phyloP scores from a whole-genome alignment of 2,329 filamentous ascomycete genomes.

The Fusarium buharicum region DNA sequence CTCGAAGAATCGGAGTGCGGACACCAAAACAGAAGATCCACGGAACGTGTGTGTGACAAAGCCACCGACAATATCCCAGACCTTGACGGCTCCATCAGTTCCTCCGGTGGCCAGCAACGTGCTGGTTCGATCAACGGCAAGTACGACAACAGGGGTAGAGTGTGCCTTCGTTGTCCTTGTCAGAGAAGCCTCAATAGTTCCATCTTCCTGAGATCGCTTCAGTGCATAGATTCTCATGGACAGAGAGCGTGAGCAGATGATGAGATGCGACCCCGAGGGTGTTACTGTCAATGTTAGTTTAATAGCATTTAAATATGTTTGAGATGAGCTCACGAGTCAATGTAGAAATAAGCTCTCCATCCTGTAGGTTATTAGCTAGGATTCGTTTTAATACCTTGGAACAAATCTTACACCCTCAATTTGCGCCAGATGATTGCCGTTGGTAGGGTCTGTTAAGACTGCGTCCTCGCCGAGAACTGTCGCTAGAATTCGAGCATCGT shows the following conservation, averaged over 20 bases:
- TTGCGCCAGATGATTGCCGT: conserved; percentile 81
- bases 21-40: conserved; percentile 90
- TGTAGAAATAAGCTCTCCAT: conserved; percentile 83
- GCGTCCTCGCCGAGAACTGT: conserved; percentile 93
- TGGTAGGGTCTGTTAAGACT: conserved; percentile 84
- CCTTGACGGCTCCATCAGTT: conserved; percentile 92
- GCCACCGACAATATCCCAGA: conserved; percentile 93
- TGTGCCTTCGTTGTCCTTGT: conserved; percentile 89
- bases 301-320: not conserved
- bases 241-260: conserved; percentile 93
- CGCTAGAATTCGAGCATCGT: conserved; percentile 82
- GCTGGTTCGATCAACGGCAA: conserved; percentile 85
- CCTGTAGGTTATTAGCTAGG: conserved; percentile 57
- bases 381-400: not conserved
- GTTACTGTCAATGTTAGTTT: conserved; percentile 69
- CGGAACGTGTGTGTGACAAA: conserved; percentile 96
- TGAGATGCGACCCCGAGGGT: conserved; percentile 85
- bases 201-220: conserved; percentile 65
- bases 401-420: conserved; percentile 78
- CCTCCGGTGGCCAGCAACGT: conserved; percentile 92
- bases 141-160: conserved; percentile 85
- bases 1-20: conserved; percentile 92
- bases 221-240: conserved; percentile 93
- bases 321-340: conserved; percentile 63
- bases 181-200: conserved; percentile 72